Percentiles rank a stretch among this genome's conserved stretches.
phyloP scores from a whole-genome alignment of 345 rosid genomes.

The Geranium brycei region DNA sequence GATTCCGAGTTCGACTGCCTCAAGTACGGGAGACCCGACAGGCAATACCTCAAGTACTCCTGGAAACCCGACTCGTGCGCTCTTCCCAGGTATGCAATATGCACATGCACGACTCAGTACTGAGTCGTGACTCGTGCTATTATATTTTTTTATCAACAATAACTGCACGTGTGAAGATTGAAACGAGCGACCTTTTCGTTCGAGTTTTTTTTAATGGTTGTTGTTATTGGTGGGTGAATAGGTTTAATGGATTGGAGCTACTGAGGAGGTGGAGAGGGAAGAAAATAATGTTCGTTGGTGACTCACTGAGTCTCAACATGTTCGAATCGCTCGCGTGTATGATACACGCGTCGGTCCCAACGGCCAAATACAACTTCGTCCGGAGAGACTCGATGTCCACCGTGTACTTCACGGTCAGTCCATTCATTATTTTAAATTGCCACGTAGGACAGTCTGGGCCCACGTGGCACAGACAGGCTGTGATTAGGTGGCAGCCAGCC shows the following conservation, averaged over 20 bases:
- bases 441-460: not conserved
- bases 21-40: conserved; percentile 44
- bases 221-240: conserved; percentile 11
- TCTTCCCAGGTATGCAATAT: conserved; percentile 37
- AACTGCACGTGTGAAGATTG: too few species aligned
- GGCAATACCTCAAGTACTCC: conserved; percentile 35
- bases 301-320: conserved; percentile 78
- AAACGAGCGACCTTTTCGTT: too few species aligned
- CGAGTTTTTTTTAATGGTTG: not conserved
- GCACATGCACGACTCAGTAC: not conserved
- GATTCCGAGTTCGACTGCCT: conserved; percentile 46
- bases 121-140: not conserved
- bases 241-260: conserved; percentile 73
- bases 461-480: not conserved
- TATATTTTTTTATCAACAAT: not conserved
- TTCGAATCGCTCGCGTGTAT: conserved; percentile 71
- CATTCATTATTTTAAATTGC: not conserved
- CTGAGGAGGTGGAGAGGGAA: conserved; percentile 79
- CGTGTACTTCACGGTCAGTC: conserved; percentile 49
- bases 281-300: conserved; percentile 95
- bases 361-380: conserved; percentile 31
- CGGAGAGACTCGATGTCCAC: conserved; percentile 41
- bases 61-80: conserved; percentile 55
- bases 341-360: conserved; percentile 59
- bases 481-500: not conserved